These are phyloP conservation scores for Lipomyces lipofer DNA, from an alignment of 805 yeast genomes.

Conservation along the genomic window DNA sequence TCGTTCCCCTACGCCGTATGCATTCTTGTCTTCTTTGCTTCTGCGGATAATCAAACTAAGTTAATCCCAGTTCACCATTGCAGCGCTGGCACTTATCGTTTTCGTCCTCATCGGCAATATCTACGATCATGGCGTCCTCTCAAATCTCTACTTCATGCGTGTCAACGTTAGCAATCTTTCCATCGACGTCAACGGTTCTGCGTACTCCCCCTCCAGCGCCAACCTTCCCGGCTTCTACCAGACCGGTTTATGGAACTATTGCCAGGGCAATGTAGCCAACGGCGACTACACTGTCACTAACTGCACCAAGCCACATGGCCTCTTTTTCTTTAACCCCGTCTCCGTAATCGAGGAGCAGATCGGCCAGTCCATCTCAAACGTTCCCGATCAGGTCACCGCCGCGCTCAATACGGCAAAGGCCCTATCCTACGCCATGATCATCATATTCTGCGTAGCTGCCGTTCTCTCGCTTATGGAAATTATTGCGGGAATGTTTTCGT, in stretches of 20 bases:
- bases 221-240: conserved; percentile 52
- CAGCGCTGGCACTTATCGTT: conserved; percentile 50
- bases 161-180: conserved; percentile 46
- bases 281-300: conserved; percentile 41
- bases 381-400: conserved; percentile 53
- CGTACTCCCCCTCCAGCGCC: conserved; percentile 33
- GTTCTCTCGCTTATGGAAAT: conserved; percentile 42
- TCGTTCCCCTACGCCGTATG: conserved; percentile 38
- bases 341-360: conserved; percentile 36
- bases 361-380: conserved; percentile 31
- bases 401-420: conserved; percentile 50
- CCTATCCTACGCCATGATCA: conserved; percentile 60
- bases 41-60: neutral
- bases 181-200: conserved; percentile 28
- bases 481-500: conserved; percentile 48
- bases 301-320: conserved; percentile 58
- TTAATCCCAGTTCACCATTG: conserved; percentile 35
- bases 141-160: conserved; percentile 51
- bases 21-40: neutral
- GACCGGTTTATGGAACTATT: conserved; percentile 66
- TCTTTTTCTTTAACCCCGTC: conserved; percentile 59
- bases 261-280: conserved; percentile 46
- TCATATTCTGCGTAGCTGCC: conserved; percentile 54
- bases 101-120: conserved; percentile 57
- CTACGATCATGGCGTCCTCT: conserved; percentile 45